Evolutionary conservation across 1,139 yeast species (phyloP), one percentile per base, ranked within the genome.

Genomic region (Petasospora rhodanensis): DNA sequence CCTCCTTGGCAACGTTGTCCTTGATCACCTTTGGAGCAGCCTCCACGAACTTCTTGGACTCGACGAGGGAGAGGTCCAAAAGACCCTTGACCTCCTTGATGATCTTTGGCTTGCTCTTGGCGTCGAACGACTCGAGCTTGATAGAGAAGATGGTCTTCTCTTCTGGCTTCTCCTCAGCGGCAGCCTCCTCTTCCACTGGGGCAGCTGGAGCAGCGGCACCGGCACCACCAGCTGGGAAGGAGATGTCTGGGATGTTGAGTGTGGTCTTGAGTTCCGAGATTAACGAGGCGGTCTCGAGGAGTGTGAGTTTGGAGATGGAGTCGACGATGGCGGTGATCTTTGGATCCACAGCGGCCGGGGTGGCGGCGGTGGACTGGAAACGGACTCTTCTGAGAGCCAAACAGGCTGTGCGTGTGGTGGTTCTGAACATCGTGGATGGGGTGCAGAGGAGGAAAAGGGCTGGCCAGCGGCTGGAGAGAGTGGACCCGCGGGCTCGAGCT

Each of bases 31-130:
- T 91, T 52, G 99, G 99, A 43, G 98, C 97, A 54, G 89, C 68
- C 68, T 91, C 99, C 40, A 93, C 99, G 50, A 91, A 85, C 69
- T 91, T 91, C 78, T 91, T 93, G 43, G 96, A 85, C 59, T 91
- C 98, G 42, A 91, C 98, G 51, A 91, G 73, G 13, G 96, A 86
- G 56, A 91, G 73, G 8, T 96, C 96, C 55, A 91, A 73, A 60
- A 91, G 70, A 43, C 83, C 74, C 73, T 91, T 91, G 51, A 91
- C 95, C 68, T 91, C 98, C 71, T 91, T 91, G 62, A 91, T 93
- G 59, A 91, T 77, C 81, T 91, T 91, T 46, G 99, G 96, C 73
- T 91, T 91, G 40, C 95, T 68, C 68, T 89, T 87, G 43, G 97
- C 77, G 54, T 91, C 99, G 52, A 91, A 89, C 26, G 93, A 75